Evolutionary conservation across 164 flowering plant genomes (phyloP).

Genomic region (Magnolia changhungtana): DNA sequence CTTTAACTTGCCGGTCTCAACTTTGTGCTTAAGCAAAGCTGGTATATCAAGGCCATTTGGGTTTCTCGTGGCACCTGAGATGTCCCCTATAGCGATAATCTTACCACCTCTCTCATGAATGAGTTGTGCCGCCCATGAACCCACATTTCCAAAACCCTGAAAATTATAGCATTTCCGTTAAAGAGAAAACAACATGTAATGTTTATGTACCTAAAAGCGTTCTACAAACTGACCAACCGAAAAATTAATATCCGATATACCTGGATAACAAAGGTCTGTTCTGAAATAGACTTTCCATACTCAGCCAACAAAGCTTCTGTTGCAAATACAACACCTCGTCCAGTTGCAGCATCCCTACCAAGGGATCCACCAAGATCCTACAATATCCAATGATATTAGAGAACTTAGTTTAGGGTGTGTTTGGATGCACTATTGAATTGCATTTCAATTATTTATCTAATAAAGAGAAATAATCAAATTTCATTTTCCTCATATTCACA

Average conservation of each 20-base stretch:
- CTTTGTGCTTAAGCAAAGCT: slow-evolving; percentile 54
- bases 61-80: slow-evolving; percentile 63
- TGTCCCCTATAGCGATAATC: slow-evolving; percentile 68
- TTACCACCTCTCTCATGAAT: slow-evolving; percentile 75
- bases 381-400: slow-evolving; percentile 7
- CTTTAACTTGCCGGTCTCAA: slow-evolving; percentile 34
- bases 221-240: neutral
- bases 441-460: neutral
- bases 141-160: slow-evolving; percentile 84
- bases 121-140: slow-evolving; percentile 73
- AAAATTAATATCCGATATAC: slow-evolving; percentile 10
- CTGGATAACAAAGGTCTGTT: slow-evolving; percentile 36
- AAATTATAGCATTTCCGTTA: neutral
- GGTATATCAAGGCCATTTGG: slow-evolving; percentile 54
- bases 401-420: neutral
- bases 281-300: slow-evolving; percentile 59
- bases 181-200: neutral
- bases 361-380: slow-evolving; percentile 90
- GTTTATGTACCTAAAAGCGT: neutral
- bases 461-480: no score
- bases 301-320: slow-evolving; percentile 78
- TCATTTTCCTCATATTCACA: neutral
- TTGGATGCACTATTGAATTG: neutral
- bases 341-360: slow-evolving; percentile 89
- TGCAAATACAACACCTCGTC: slow-evolving; percentile 77